Evolutionary conservation across 345 rosid genomes (phyloP), one percentile per base, ranked within the genome.

Genomic region (Heritiera fomes): DNA sequence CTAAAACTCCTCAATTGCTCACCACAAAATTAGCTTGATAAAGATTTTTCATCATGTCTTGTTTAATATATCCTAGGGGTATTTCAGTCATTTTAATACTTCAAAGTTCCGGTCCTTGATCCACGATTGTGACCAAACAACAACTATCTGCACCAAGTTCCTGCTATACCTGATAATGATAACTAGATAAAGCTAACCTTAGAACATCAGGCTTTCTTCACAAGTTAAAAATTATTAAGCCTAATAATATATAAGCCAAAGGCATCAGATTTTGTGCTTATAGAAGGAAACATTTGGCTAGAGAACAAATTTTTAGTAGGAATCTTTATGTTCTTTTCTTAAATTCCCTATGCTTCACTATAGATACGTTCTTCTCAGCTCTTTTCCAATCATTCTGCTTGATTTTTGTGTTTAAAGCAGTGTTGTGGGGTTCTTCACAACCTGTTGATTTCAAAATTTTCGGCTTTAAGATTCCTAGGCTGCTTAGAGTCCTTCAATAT

Each of bases 211-310:
- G 9, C 8, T 70, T 23, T 30, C 7, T 70, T 62, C 64, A 46
- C 12, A 41, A 77, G 41, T 61, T 20, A 63, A 45, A 50, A 52
- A 70, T 75, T 63, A 66, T 66, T 58, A 8, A n/a, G 30, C 62
- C 55, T 69, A 52, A 49, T 53, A 53, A 53, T 38, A 12, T 71
- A 56, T 60, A 17, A 58, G 76, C 66, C 77, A 75, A 72, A 38
- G 61, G 53, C 73, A 58, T 73, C 53, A 73, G 68, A 77, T 49
- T 75, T 60, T 83, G 84, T 78, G 66, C 83, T 81, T 64, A 72
- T 77, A 65, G 82, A 79, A 70, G 78, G 80, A 71, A 77, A 81
- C 81, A 79, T 69, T 67, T 83, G 76, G 61, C 83, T 75, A 77
- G 66, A 82, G 71, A 83, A 77, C 86, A 80, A 83, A 60, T 56